Evolutionary conservation across 768 basidiomycete genomes (phyloP), one percentile per base, ranked within the genome.

Genomic region (Russula emetica): DNA sequence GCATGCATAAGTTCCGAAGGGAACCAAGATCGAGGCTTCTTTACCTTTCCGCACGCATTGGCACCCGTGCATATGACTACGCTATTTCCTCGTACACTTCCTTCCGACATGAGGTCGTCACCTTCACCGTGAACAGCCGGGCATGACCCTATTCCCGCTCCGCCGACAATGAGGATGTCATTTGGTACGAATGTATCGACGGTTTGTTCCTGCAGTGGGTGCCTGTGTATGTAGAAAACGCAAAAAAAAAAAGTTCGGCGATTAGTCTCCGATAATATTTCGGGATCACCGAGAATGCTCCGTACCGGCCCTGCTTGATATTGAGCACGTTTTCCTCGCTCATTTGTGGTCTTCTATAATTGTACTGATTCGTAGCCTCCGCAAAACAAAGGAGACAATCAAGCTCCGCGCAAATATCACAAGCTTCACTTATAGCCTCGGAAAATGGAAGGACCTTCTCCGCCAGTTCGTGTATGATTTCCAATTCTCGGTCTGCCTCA

Each of bases 11-110:
- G 50, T 51, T 51, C 20, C 30, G 26, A 45, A 36, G 36, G 66
- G 5, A 22, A 55, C n/a, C 26, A 4, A 47, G 4, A 22, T n/a
- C 14, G 51, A 22, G 18, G 6, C 5, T 20, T 24, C 73, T 55
- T 47, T 55, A 89, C 91, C 82, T 98, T 98, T 64, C 96, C 96
- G 64, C 92, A 95, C 4, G 92, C 94, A 76, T 98, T 98, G 7
- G 96, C 92, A 18, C 96, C 96, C 2, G 93, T 97, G 69, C 92
- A 90, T 2, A 94, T 76, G 60, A 92, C 68, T 18, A 93, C 71
- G 60, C 89, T 92, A 64, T 83, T 84, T 62, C 68, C 75, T 38
- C 58, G 57, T 9, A 42, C 36, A n/a, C 42, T 50, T 1, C 32
- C 26, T 45, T 60, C 70, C 63, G 58, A 63, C 70, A 75, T 74